Evolutionary conservation across 2,329 filamentous ascomycete genomes (phyloP).

Genomic region (Phaeosphaeria sp.): DNA sequence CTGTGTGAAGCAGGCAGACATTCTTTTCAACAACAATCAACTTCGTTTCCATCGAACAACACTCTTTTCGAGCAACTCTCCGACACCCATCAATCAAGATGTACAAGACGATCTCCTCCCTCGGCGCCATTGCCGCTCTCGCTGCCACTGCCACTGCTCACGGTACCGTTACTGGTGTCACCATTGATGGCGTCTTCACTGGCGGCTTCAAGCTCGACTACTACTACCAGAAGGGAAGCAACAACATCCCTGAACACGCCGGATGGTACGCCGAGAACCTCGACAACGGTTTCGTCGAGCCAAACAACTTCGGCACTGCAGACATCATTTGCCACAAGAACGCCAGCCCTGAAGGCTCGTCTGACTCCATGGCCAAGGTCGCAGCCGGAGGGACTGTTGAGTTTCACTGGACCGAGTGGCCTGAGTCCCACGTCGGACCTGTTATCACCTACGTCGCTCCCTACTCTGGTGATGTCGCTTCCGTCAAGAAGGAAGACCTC

Average conservation of each 20-base stretch:
- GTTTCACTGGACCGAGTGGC: conserved; percentile 60
- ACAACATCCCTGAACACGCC: conserved; percentile 40
- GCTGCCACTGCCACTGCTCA: conserved; percentile 55
- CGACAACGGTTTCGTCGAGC: conserved; percentile 46
- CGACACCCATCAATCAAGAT: conserved; percentile 27
- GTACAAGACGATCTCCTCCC: conserved; percentile 36
- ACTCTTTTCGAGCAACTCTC: conserved; percentile 11
- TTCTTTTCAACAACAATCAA: conserved; percentile 31
- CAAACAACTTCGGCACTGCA: conserved; percentile 31
- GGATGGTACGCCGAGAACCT: conserved; percentile 55
- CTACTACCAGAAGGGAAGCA: conserved; percentile 45
- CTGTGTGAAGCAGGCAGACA: conserved; percentile 43
- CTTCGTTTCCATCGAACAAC: conserved; percentile 30
- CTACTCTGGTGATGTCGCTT: conserved; percentile 39
- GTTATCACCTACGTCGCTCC: conserved; percentile 49
- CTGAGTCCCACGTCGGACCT: conserved; percentile 47
- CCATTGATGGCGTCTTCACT: conserved; percentile 57
- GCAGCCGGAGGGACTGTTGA: conserved; percentile 65
- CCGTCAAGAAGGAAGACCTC: conserved; percentile 43
- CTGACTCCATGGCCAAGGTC: conserved; percentile 59
- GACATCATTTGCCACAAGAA: conserved; percentile 68
- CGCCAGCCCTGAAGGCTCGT: conserved; percentile 52
- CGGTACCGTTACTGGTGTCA: conserved; percentile 54
- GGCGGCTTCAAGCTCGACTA: conserved; percentile 52
- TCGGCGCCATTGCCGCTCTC: conserved; percentile 39